These are phyloP conservation scores for Penicillium sp. DNA, from an alignment of 2,329 filamentous ascomycete genomes.

Conservation along the genomic window DNA sequence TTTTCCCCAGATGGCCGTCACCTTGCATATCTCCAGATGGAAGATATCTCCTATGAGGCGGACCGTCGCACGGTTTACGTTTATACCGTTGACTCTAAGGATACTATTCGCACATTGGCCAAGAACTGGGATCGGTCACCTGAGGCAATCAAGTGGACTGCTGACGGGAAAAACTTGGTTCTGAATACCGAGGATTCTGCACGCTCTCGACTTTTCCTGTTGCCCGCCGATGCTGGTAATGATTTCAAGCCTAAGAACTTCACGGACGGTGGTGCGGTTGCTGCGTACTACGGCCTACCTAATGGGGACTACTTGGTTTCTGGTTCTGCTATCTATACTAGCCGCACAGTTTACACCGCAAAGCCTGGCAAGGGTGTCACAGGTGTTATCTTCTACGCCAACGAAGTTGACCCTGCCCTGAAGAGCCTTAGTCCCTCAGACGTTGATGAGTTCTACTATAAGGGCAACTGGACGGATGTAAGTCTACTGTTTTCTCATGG, in stretches of 20 bases:
- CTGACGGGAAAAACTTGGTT: conserved; percentile 61
- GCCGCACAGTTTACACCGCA: conserved; percentile 35
- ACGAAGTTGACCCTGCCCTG: conserved; percentile 40
- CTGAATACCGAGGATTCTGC: conserved; percentile 72
- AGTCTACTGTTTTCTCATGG: neutral
- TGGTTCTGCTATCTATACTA: conserved; percentile 36
- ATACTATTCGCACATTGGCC: conserved; percentile 40
- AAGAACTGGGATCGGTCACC: conserved; percentile 55
- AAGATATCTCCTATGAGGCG: conserved; percentile 71
- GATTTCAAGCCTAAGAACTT: conserved; percentile 38
- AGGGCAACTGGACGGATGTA: conserved; percentile 39
- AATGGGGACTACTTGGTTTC: conserved; percentile 35
- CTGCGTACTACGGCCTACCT: conserved; percentile 30
- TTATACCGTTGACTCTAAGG: conserved; percentile 33
- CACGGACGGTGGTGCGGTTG: conserved; percentile 34
- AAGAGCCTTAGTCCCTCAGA: conserved; percentile 35
- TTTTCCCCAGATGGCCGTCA: conserved; percentile 72
- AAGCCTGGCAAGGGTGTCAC: conserved; percentile 27
- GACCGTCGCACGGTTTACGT: conserved; percentile 61
- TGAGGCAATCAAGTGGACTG: conserved; percentile 49
- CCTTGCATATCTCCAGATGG: conserved; percentile 78
- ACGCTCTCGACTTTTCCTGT: conserved; percentile 43
- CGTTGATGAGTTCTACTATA: conserved; percentile 38
- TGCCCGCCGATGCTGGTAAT: conserved; percentile 34
- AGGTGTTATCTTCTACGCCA: conserved; percentile 36